phyloP scores from a whole-genome alignment of 805 yeast species.

The Pichia paraexigua region DNA sequence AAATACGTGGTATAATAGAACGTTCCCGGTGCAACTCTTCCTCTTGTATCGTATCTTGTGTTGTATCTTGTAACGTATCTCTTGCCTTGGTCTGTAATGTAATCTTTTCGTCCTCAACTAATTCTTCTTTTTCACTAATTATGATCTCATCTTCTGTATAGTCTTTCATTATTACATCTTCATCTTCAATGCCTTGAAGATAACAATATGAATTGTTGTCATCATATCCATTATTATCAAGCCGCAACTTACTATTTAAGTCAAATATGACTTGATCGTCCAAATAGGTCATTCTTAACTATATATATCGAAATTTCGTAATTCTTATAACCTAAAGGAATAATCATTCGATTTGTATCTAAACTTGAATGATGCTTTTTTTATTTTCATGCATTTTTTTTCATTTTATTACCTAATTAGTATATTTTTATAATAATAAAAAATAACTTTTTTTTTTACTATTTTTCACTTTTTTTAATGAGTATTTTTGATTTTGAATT shows the following conservation, averaged over 20 bases:
- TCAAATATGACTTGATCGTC: neutral
- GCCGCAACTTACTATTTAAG: neutral
- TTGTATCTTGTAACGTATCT: no score
- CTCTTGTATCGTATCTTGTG: neutral
- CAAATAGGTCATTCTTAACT: neutral
- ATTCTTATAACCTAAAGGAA: neutral
- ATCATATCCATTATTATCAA: neutral
- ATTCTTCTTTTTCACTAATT: neutral
- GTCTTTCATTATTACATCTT: slow-evolving; percentile 14
- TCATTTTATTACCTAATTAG: neutral
- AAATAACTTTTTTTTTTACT: neutral
- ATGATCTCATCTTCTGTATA: slow-evolving; percentile 1
- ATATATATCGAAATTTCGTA: neutral
- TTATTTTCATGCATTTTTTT: neutral
- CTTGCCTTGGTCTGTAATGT: neutral
- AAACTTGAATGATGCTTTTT: neutral
- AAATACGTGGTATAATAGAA: neutral
- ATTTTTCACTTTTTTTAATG: neutral
- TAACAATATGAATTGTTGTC: no score
- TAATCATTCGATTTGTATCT: neutral
- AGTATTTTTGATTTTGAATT: no score
- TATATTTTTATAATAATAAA: no score
- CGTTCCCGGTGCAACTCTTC: neutral
- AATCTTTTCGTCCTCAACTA: neutral
- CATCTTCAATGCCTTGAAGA: slow-evolving; percentile 3